These are phyloP conservation scores for Nyssa sinensis DNA, from an alignment of 148 eudicot species.

Conservation along the genomic window DNA sequence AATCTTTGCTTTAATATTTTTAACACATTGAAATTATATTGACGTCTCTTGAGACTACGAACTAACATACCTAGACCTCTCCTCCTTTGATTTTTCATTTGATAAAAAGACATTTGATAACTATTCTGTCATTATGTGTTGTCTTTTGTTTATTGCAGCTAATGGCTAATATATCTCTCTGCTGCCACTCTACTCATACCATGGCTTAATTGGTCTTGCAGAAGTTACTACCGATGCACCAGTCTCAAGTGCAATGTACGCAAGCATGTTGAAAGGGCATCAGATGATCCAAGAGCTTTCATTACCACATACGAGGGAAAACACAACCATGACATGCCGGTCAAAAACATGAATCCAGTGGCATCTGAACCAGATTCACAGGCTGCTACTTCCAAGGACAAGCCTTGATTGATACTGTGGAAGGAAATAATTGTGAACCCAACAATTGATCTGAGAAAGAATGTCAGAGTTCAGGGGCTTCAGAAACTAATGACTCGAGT, in stretches of 20 bases:
- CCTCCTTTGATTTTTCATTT: background rate
- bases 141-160: background rate
- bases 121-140: background rate
- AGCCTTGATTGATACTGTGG: background rate
- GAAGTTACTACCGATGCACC: slow-evolving; percentile 56
- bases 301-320: slow-evolving; percentile 61
- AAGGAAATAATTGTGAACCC: background rate
- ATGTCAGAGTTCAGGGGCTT: background rate
- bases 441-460: background rate
- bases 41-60: background rate
- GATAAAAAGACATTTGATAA: background rate
- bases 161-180: background rate
- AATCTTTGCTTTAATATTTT: too few species aligned
- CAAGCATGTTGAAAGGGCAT: slow-evolving; percentile 60
- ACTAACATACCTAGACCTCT: too few species aligned
- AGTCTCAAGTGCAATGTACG: slow-evolving; percentile 54
- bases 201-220: slow-evolving; percentile 13
- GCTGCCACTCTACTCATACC: background rate
- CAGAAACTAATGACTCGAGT: background rate
- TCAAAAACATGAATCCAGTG: slow-evolving; percentile 20
- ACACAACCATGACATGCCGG: slow-evolving; percentile 46
- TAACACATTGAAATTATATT: background rate
- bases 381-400: slow-evolving; percentile 23
- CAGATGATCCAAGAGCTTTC: slow-evolving; percentile 49
- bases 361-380: slow-evolving; percentile 28